Evolutionary conservation across 257 asterid species (phyloP), one percentile per base, ranked within the genome.

Genomic region (Salvia hispanica): DNA sequence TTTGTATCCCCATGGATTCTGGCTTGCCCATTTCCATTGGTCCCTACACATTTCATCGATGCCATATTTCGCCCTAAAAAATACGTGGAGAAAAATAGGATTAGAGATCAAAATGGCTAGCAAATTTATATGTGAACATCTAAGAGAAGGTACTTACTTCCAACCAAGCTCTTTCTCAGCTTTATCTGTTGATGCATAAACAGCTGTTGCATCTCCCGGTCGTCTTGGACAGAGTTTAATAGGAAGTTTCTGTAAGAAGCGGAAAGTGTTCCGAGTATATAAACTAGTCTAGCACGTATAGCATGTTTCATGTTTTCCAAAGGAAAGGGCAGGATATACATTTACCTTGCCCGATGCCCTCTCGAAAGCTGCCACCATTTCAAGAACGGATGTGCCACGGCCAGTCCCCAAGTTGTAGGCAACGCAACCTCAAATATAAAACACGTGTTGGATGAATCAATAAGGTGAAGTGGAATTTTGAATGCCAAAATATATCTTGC

Each of bases 11-110:
- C 85, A 87, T 13, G 98, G 98, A 72, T 92, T 89, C 87, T 79
- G 80, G 78, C 96, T 85, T 69, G 95, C 97, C 96, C 96, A 92
- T 61, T 82, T 89, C 98, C 98, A 92, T 67, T 92, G 98, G 66
- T 92, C 96, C 80, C 93, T 81, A 80, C 97, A 90, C 98, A 93
- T 93, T 64, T 93, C 97, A 58, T 84, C 86, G 47, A 93, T 76
- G 42, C 84, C 84, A 21, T 88, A 90, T 70, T 88, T 93, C n/a
- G 99, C 99, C 92, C 97, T 93, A 69, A 57, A 69, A 54, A 68
- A 18, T 5, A 62, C 36, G n/a, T n/a, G 13, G n/a, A 15, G 43
- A 4, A 37, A 21, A 14, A 11, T 25, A 33, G 7, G 6, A 34
- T 28, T 6, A 18, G 47, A 65, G 43, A 39, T 39, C 43, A 5